A percentile compares a stretch with the other conserved stretches of the same genome.
These are phyloP conservation scores for Linnemannia zychae DNA, from an alignment of 192 early-diverging fungal species.

Conservation along the genomic window DNA sequence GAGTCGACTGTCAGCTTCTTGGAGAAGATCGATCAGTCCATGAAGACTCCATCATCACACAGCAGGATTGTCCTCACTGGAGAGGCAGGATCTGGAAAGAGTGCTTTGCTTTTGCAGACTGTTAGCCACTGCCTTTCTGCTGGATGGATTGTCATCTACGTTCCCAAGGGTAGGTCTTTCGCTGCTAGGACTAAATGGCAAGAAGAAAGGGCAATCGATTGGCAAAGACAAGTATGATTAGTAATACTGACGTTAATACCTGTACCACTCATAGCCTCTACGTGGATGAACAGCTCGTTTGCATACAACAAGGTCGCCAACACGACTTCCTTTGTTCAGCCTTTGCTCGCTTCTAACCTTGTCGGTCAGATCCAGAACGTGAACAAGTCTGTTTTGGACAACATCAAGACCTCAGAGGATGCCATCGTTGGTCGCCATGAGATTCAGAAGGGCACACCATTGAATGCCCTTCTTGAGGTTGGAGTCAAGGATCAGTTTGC, in stretches of 20 bases:
- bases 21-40: slow-evolving; percentile 53
- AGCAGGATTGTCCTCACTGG: slow-evolving; percentile 61
- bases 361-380: slow-evolving; percentile 57
- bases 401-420: slow-evolving; percentile 37
- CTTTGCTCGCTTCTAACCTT: slow-evolving; percentile 53
- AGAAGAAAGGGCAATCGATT: not conserved
- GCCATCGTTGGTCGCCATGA: slow-evolving; percentile 52
- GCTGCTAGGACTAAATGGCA: not conserved
- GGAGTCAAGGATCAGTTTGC: slow-evolving; percentile 60
- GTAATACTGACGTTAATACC: not conserved
- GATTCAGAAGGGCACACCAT: slow-evolving; percentile 38
- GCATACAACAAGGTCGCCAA: slow-evolving; percentile 57
- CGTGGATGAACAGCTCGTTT: slow-evolving; percentile 59
- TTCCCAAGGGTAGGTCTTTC: slow-evolving; percentile 57
- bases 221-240: not conserved
- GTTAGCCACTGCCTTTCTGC: slow-evolving; percentile 58
- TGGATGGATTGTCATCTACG: slow-evolving; percentile 68
- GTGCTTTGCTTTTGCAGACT: slow-evolving; percentile 62
- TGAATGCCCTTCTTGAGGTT: slow-evolving; percentile 52
- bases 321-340: slow-evolving; percentile 60
- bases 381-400: slow-evolving; percentile 49
- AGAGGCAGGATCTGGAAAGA: slow-evolving; percentile 63
- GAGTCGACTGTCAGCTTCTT: slow-evolving; percentile 56
- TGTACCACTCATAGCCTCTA: slow-evolving; percentile 45
- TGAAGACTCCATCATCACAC: slow-evolving; percentile 38